Evolutionary conservation across 2,329 filamentous ascomycete genomes (phyloP).

Genomic region (Colletotrichum truncatum): DNA sequence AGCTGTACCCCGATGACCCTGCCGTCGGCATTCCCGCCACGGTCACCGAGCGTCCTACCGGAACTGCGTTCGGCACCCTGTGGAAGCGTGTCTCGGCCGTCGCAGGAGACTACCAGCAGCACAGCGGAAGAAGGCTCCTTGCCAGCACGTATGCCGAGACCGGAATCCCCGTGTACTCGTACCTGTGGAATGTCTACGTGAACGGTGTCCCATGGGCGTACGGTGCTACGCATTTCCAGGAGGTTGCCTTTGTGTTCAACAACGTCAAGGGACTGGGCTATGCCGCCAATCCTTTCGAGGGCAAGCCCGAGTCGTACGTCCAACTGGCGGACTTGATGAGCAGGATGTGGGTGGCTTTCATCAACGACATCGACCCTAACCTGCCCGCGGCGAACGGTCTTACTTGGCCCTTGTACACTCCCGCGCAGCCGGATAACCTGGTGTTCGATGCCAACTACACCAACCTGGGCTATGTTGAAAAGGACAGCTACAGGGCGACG

Average conservation of each 20-base stretch:
- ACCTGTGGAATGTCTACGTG: constrained; percentile 53
- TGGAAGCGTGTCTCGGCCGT: constrained; percentile 72
- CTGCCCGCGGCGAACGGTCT: background rate
- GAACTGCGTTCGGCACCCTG: constrained; percentile 70
- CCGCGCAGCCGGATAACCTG: constrained; percentile 51
- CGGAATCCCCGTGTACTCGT: constrained; percentile 62
- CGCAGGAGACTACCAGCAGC: constrained; percentile 66
- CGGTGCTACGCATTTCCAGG: constrained; percentile 39
- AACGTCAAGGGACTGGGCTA: constrained; percentile 61
- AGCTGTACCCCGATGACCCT: constrained; percentile 55
- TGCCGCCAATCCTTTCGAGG: constrained; percentile 54
- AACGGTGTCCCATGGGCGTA: constrained; percentile 29
- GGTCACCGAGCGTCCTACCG: constrained; percentile 45
- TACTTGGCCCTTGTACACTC: constrained; percentile 55
- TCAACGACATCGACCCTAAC: constrained; percentile 55
- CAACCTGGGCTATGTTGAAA: constrained; percentile 46
- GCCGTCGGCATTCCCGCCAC: constrained; percentile 59
- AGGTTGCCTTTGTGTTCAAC: constrained; percentile 54
- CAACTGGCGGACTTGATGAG: constrained; percentile 57
- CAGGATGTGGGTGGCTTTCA: constrained; percentile 61
- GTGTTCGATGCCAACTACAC: constrained; percentile 60
- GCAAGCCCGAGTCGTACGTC: constrained; percentile 49
- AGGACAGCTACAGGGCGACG: constrained; percentile 53
- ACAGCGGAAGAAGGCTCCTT: constrained; percentile 62
- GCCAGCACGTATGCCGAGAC: constrained; percentile 60